A percentile compares a stretch with the other conserved stretches of the same genome.
These are phyloP conservation scores for Candida tropicalis DNA, from an alignment of 1,139 yeast genomes.

Conservation along the genomic window DNA sequence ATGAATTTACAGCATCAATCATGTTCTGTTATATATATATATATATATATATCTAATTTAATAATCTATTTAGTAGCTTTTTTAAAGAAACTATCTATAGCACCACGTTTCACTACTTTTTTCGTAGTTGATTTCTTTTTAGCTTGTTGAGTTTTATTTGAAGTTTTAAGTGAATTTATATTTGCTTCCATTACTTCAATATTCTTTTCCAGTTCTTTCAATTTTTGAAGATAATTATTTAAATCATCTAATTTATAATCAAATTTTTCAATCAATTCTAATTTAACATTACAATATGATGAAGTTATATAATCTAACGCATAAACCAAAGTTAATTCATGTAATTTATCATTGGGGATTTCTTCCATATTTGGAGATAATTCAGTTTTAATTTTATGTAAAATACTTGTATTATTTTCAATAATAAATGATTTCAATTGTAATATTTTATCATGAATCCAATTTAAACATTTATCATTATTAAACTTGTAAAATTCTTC, in stretches of 20 bases:
- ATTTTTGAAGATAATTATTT: constrained; percentile 28
- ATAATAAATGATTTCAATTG: constrained; percentile 29
- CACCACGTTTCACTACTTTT: constrained; percentile 44
- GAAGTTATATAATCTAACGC: constrained; percentile 33
- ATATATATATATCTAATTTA: too few species aligned
- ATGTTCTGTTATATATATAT: too few species aligned
- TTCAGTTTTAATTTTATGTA: constrained; percentile 19
- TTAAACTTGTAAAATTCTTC: constrained; percentile 52
- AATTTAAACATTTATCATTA: constrained; percentile 30
- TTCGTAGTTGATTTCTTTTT: constrained; percentile 28
- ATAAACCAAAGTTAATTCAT: constrained; percentile 23
- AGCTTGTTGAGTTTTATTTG: constrained; percentile 10
- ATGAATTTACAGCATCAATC: too few species aligned
- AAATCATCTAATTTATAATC: constrained; percentile 33
- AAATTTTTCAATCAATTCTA: constrained; percentile 16
- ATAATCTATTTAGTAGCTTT: constrained; percentile 23
- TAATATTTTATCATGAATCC: constrained; percentile 32
- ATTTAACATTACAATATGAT: constrained; percentile 17
- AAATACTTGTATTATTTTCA: constrained; percentile 10
- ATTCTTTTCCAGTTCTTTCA: constrained; percentile 29
- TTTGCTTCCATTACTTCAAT: constrained; percentile 25
- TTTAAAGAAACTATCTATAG: constrained; percentile 63
- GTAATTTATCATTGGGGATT: constrained; percentile 32
- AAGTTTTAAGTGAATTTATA: not conserved
- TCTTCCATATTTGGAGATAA: constrained; percentile 23